Base-by-base conservation (phyloP, 306 rosid genomes). In the Notholithocarpus densiflorus region DNA sequence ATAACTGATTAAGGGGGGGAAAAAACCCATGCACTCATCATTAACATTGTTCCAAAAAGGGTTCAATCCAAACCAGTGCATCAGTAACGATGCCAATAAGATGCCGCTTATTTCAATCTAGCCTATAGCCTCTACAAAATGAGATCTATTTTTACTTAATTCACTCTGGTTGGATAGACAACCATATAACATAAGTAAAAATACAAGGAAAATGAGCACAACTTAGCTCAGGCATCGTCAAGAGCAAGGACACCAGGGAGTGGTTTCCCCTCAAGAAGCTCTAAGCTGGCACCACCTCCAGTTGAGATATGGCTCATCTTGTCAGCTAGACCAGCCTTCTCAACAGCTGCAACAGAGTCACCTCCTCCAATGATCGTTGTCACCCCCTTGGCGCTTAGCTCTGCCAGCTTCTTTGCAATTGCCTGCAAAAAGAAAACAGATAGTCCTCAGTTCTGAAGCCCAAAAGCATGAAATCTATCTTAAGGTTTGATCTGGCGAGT, bases 271-370 rank as follows among this genome's bases (percentile, higher is more conserved):
- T 95, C 98, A 65, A 95, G 98, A 85, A 94, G 97, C 97, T 92
- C 98, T 61, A 94, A 89, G 90, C 98, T 94, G 80, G 98, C 98
- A 80, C 98, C 98, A 2, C 98, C 98, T 32, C 98, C 98, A 0
- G 98, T 94, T 2, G 97, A 92, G 83, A 94, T 94, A 89, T 94
- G 98, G 86, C 97, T 90, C 98, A 94, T 94, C 93, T 92, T 89
- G 13, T 92, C 95, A 9, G 97, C 97, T 55, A 94, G 93, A 54
- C 97, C 97, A 72, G 2, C 97, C 91, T 94, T 92, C 88, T 94
- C 98, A 43, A 94, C 98, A 0, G 98, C 98, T 8, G 98, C 98
- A 5, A 94, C 98, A 0, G 98, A 94, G 79, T 94, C 98, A 3
- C 98, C 98, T 71, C 98, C 98, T 85, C 98, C 98, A 27, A 94